Conservation (phyloP, 2,329 filamentous ascomycete genomes). For the Aspergillus transmontanensis region DNA sequence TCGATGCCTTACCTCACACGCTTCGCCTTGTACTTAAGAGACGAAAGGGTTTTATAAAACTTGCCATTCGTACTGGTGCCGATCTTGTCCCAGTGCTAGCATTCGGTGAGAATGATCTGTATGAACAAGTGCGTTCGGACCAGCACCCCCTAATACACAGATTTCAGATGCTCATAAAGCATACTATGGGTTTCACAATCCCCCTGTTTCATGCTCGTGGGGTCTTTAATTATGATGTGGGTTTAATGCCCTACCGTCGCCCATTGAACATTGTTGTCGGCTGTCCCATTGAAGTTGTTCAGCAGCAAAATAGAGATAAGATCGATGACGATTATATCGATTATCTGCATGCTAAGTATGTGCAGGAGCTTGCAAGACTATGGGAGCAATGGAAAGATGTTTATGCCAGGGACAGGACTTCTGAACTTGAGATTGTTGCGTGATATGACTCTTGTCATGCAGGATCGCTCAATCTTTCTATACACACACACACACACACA, state of each 20-base stretch:
- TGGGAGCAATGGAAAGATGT: slow-evolving; percentile 52
- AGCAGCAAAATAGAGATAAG: slow-evolving; percentile 56
- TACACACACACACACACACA: too few relatives aligned
- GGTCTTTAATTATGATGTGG: slow-evolving; percentile 97
- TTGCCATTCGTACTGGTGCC: slow-evolving; percentile 88
- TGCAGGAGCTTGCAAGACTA: slow-evolving; percentile 57
- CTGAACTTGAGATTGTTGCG: slow-evolving; percentile 48
- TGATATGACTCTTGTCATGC: slow-evolving; percentile 18
- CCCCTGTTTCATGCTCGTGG: slow-evolving; percentile 88
- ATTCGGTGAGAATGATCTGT: slow-evolving; percentile 95
- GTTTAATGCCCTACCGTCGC: slow-evolving; percentile 88
- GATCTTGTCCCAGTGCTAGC: slow-evolving; percentile 89
- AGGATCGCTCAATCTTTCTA: neutral
- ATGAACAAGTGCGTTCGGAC: slow-evolving; percentile 81
- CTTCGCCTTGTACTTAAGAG: slow-evolving; percentile 77
- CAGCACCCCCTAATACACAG: slow-evolving; percentile 78
- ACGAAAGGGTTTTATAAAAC: slow-evolving; percentile 90
- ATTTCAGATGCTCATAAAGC: slow-evolving; percentile 81
- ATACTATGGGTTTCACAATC: slow-evolving; percentile 86
- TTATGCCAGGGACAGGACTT: slow-evolving; percentile 46
- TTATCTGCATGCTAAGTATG: slow-evolving; percentile 75
- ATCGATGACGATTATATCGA: slow-evolving; percentile 78
- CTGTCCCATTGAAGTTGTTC: slow-evolving; percentile 71
- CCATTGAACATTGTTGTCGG: slow-evolving; percentile 90
- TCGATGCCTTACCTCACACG: slow-evolving; percentile 79